Conservation (phyloP, 1,284 basidiomycete genomes). For the Filobasidium uniguttulatum region DNA sequence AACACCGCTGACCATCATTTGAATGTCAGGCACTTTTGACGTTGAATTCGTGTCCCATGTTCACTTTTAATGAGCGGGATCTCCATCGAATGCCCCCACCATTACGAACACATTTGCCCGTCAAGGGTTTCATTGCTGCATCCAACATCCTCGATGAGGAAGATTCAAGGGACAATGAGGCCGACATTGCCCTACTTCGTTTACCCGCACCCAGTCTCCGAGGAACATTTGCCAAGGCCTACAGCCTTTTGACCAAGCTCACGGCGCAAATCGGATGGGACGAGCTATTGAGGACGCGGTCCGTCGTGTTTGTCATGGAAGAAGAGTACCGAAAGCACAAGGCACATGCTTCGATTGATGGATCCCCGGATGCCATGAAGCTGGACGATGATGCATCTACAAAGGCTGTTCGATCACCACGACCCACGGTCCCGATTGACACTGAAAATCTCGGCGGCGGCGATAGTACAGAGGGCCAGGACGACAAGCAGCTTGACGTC, state of each 20-base stretch:
- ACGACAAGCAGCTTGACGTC: conserved; percentile 14
- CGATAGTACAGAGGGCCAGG: conserved; percentile 4
- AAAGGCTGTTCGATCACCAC: conserved; percentile 41
- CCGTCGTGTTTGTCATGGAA: conserved; percentile 96
- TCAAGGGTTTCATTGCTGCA: conserved; percentile 71
- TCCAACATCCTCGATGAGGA: conserved; percentile 46
- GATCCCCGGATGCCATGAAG: conserved; percentile 18
- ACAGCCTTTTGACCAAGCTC: conserved; percentile 73
- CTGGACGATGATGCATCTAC: conserved; percentile 62
- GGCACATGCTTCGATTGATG: conserved; percentile 42
- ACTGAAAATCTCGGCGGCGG: not conserved
- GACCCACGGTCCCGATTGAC: conserved; percentile 17
- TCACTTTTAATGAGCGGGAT: conserved; percentile 95
- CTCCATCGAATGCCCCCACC: conserved; percentile 75
- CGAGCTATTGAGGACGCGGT: conserved; percentile 86
- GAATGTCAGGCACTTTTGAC: conserved; percentile 61
- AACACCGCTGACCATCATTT: too few relatives aligned
- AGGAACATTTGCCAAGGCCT: conserved; percentile 92
- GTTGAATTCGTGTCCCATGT: conserved; percentile 98
- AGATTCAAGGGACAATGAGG: conserved; percentile 68
- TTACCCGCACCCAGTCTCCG: conserved; percentile 85
- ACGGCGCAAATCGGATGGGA: conserved; percentile 96
- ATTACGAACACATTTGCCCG: conserved; percentile 70
- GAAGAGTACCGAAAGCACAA: conserved; percentile 76
- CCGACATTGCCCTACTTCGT: conserved; percentile 81